A percentile compares a stretch with the other conserved stretches of the same genome.
Evolutionary conservation across 495 filamentous ascomycete species (phyloP).

Genomic region (Penicillium maclennaniae): DNA sequence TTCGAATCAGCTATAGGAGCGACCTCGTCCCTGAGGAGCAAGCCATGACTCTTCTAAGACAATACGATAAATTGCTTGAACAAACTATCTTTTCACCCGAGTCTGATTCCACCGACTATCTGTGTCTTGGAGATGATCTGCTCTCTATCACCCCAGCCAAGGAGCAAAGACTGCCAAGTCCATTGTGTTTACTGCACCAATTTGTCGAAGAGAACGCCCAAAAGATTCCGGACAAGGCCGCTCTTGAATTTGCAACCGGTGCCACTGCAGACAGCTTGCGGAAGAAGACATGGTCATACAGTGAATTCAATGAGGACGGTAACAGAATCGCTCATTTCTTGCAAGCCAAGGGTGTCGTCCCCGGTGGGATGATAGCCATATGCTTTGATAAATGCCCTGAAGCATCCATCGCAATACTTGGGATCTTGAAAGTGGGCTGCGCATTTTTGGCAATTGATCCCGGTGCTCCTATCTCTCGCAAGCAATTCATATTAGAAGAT

Average conservation of each 20-base stretch:
- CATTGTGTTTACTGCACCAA: conserved; percentile 30
- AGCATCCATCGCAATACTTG: conserved; percentile 41
- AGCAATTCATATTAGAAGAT: conserved; percentile 42
- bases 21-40: conserved; percentile 60
- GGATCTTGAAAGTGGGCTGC: conserved; percentile 57
- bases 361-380: conserved; percentile 39
- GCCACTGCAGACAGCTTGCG: conserved; percentile 23
- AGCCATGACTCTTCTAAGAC: conserved; percentile 38
- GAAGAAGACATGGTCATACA: conserved; percentile 38
- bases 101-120: conserved; percentile 15
- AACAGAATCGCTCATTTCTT: conserved; percentile 39
- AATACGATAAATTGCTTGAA: conserved; percentile 29
- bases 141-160: conserved; percentile 50
- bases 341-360: conserved; percentile 23
- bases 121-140: conserved; percentile 18
- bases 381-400: conserved; percentile 41
- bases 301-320: conserved; percentile 32
- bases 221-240: conserved; percentile 34
- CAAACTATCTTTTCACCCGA: conserved; percentile 26
- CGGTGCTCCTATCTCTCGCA: conserved; percentile 40
- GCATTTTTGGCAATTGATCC: conserved; percentile 67
- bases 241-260: conserved; percentile 39
- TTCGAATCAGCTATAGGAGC: conserved; percentile 59
- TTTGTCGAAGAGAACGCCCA: conserved; percentile 44
- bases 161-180: conserved; percentile 19